Evolutionary conservation across 2,329 filamentous ascomycete species (phyloP), one percentile per base, ranked within the genome.

Genomic region (Trichoderma atrobrunneum): DNA sequence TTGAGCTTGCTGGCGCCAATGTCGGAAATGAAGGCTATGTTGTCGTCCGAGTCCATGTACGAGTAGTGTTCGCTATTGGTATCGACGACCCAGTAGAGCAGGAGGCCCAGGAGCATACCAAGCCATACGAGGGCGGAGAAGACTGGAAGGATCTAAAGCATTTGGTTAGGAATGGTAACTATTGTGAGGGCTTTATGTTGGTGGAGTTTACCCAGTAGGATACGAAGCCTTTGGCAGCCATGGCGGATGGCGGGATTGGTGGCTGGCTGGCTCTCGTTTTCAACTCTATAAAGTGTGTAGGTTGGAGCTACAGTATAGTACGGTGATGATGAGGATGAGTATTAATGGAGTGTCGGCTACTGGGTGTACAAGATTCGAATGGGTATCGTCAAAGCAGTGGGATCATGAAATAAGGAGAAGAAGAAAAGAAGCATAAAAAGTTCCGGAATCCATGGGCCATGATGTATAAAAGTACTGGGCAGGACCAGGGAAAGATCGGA

Each of bases 21-120:
- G 81, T 92, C 89, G 75, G 89, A 92, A 78, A 93, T 93, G 83
- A 91, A 94, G 74, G 93, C 89, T 57, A 95, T 90, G 30, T 76
- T 80, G 78, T 93, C 90, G 36, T 75, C 74, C 0, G 74, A 61
- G 24, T 83, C 80, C 90, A 94, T 93, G 54, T 88, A 90, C 3
- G 83, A 72, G 77, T 92, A 93, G 74, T 84, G 83, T 1, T 82
- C 84, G n/a, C 82, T 81, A 71, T 91, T 80, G 5, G 81, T 81
- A 76, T 88, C 82, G 51, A 89, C 79, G 73, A 87, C 81, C 93
- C 93, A 95, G 81, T 88, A 86, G n/a, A 92, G 85, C 72, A 94
- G 84, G 82, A 94, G 87, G 70, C 87, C 89, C 30, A 94, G 85
- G 18, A 95, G 86, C 79, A 90, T 93, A 73, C 85, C 86, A 14